Conservation (phyloP, 192 early-diverging fungal genomes). For the Coemansia sp. region DNA sequence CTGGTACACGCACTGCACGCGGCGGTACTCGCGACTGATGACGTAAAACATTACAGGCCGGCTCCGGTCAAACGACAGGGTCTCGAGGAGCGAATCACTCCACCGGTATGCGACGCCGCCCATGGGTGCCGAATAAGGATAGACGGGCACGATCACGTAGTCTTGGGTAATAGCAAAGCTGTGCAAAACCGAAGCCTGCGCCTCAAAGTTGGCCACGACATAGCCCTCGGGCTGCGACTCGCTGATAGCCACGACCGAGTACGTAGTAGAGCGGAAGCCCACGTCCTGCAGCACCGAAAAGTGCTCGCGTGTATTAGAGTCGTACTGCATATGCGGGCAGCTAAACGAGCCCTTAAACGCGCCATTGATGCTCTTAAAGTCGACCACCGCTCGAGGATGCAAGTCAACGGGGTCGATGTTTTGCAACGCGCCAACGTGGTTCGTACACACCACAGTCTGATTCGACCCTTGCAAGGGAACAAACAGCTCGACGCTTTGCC, state of each 20-base stretch:
- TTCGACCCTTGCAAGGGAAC: constrained; percentile 65
- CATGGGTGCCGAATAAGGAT: constrained; percentile 64
- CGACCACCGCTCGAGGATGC: constrained; percentile 62
- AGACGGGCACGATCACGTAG: constrained; percentile 73
- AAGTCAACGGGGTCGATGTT: constrained; percentile 70
- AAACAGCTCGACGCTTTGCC: constrained; percentile 60
- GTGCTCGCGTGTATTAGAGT: constrained; percentile 70
- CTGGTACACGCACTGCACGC: constrained; percentile 70
- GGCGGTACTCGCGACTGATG: constrained; percentile 68
- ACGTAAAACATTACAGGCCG: constrained; percentile 72
- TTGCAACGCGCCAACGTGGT: constrained; percentile 70
- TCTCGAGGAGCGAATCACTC: constrained; percentile 72
- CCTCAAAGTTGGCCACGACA: constrained; percentile 63
- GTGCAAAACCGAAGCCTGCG: constrained; percentile 73
- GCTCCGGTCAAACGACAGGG: constrained; percentile 64
- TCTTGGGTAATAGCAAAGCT: constrained; percentile 75
- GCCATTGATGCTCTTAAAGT: constrained; percentile 66
- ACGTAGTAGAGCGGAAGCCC: constrained; percentile 68
- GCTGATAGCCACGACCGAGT: constrained; percentile 68
- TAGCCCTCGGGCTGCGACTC: constrained; percentile 65
- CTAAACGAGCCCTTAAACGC: constrained; percentile 66
- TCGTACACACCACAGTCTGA: constrained; percentile 69
- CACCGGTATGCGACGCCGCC: constrained; percentile 70
- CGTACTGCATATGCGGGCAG: constrained; percentile 72
- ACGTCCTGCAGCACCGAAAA: constrained; percentile 78